A percentile compares a stretch with the other conserved stretches of the same genome.
phyloP scores from a whole-genome alignment of 306 rosid species.

The Ormosia semicastrata region DNA sequence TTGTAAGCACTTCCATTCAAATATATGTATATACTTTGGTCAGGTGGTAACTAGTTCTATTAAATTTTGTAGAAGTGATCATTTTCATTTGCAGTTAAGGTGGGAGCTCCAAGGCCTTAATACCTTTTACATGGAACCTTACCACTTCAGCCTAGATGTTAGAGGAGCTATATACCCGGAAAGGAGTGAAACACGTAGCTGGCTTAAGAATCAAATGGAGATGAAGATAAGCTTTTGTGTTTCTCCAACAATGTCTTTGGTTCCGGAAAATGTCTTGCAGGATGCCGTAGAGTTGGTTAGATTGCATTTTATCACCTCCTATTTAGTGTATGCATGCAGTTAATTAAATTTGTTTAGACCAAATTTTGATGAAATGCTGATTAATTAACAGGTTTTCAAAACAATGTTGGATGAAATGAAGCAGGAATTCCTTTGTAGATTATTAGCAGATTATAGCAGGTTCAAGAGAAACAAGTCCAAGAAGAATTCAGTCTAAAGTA shows the following conservation, averaged over 20 bases:
- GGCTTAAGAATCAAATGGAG: conserved; percentile 34
- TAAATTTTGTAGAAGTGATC: neutral
- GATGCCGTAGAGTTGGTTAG: conserved; percentile 32
- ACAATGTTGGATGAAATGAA: conserved; percentile 29
- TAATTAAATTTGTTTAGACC: neutral
- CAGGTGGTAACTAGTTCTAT: neutral
- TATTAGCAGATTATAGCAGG: conserved; percentile 45
- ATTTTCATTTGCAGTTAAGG: conserved; percentile 24
- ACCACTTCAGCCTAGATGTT: neutral
- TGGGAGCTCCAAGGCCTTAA: conserved; percentile 41
- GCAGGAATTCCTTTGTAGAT: conserved; percentile 25
- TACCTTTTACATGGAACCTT: neutral
- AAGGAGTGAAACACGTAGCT: conserved; percentile 34
- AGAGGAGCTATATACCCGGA: conserved; percentile 40
- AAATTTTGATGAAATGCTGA: neutral
- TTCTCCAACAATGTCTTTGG: conserved; percentile 30
- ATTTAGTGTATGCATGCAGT: neutral
- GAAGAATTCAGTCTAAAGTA: neutral
- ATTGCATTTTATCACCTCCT: neutral
- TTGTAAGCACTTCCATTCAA: conserved; percentile 37
- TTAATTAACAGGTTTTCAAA: conserved; percentile 39
- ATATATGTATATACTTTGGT: neutral
- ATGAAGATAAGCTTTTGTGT: conserved; percentile 30
- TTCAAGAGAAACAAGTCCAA: conserved; percentile 40
- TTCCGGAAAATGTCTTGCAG: conserved; percentile 25